Conservation (phyloP, 1,284 basidiomycete species). For the Puccinia brachypodii region DNA sequence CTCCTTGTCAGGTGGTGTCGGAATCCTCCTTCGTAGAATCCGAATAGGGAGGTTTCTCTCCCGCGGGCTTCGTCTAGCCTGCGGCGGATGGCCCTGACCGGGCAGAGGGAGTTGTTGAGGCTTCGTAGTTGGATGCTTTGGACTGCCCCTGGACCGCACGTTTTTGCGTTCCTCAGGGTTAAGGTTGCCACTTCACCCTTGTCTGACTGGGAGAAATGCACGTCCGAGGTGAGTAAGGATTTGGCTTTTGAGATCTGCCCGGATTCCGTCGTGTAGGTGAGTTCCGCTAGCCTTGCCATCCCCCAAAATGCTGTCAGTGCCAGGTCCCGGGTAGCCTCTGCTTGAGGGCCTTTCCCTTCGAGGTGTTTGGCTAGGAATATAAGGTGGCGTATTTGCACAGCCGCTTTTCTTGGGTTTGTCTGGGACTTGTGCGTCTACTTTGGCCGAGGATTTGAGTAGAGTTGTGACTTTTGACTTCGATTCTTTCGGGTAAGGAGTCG, state of each 20-base stretch:
- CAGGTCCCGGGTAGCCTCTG: background rate
- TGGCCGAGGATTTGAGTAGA: background rate
- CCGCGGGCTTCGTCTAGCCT: background rate
- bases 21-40: background rate
- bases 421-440: background rate
- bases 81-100: background rate
- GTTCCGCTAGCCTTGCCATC: constrained; percentile 1
- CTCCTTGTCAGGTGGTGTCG: background rate
- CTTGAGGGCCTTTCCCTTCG: background rate
- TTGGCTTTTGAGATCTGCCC: background rate
- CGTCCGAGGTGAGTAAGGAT: background rate
- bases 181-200: background rate
- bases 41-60: background rate
- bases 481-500: background rate
- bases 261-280: background rate
- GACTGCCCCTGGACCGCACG: background rate
- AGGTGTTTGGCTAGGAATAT: background rate
- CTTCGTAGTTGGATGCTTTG: background rate
- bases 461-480: background rate
- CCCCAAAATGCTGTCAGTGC: constrained; percentile 3
- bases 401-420: background rate
- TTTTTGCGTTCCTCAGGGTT: background rate
- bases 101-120: background rate
- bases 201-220: background rate
- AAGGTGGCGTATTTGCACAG: too few species aligned